A percentile compares a stretch with the other conserved stretches of the same genome.
Conservation (phyloP, 148 eudicot species). For the Silene latifolia region DNA sequence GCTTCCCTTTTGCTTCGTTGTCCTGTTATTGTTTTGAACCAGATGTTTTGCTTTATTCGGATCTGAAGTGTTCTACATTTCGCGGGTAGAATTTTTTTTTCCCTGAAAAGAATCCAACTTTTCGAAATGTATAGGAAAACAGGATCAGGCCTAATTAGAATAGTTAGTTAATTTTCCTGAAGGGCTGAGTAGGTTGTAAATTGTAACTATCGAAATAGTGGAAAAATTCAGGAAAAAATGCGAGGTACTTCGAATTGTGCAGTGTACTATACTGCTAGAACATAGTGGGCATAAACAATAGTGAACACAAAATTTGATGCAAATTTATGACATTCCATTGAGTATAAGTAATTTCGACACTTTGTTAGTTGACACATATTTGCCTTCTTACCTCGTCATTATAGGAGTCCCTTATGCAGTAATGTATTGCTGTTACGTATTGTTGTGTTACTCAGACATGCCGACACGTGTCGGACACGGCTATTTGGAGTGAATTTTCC, state of each 20-base stretch:
- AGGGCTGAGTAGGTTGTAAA: neutral
- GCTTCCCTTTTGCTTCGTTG: neutral
- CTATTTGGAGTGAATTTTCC: no score
- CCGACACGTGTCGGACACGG: no score
- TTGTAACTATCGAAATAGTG: slow-evolving; percentile 3
- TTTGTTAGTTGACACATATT: neutral
- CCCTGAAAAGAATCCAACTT: neutral
- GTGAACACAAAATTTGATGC: neutral
- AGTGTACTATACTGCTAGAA: neutral
- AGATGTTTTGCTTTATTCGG: neutral
- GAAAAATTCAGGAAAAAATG: no score
- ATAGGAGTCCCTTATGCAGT: no score
- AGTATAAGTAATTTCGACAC: neutral
- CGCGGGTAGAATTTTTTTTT: neutral
- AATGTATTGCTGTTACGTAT: no score
- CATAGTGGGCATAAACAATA: neutral
- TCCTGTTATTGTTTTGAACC: neutral
- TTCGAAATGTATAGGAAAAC: neutral
- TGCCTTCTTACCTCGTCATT: neutral
- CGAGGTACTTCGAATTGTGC: neutral
- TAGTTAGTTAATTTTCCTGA: neutral
- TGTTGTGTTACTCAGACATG: no score
- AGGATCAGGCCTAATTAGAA: neutral
- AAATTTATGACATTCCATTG: neutral
- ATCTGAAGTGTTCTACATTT: neutral